These are phyloP conservation scores for Podospora conica DNA, from an alignment of 495 filamentous ascomycete genomes.

Conservation along the genomic window DNA sequence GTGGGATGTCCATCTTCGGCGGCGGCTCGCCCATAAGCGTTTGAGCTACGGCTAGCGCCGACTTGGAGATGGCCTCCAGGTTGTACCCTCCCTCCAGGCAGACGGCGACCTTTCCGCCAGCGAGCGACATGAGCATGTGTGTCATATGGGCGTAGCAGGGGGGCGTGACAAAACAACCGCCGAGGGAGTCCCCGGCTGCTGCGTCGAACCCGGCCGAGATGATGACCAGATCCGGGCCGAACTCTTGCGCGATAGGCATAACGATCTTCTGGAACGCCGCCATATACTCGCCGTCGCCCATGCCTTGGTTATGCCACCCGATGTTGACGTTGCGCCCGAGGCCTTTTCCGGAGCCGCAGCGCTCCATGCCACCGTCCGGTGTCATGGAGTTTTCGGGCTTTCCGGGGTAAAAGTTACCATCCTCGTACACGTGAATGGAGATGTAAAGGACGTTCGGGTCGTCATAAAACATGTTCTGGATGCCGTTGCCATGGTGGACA, in stretches of 20 bases:
- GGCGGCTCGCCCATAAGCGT: conserved; percentile 95
- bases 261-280: conserved; percentile 92
- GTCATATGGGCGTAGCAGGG: conserved; percentile 97
- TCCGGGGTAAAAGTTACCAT: conserved; percentile 81
- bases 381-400: conserved; percentile 51
- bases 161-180: conserved; percentile 85
- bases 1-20: conserved; percentile 52
- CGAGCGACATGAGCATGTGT: conserved; percentile 96
- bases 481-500: conserved; percentile 82
- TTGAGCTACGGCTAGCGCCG: conserved; percentile 82
- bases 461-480: conserved; percentile 92
- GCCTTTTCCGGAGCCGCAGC: conserved; percentile 69
- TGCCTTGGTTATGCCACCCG: conserved; percentile 83
- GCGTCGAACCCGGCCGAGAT: conserved; percentile 96
- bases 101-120: conserved; percentile 81
- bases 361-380: conserved; percentile 64
- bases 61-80: conserved; percentile 81
- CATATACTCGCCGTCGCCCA: conserved; percentile 96
- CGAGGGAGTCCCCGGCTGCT: conserved; percentile 84
- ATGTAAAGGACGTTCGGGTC: conserved; percentile 96
- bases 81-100: conserved; percentile 97
- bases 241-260: conserved; percentile 94
- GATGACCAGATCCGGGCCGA: conserved; percentile 90
- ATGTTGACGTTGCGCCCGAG: conserved; percentile 92
- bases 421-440: conserved; percentile 82